Evolutionary conservation across 1,139 yeast genomes (phyloP).

Genomic region (Dujonia santamariae): DNA sequence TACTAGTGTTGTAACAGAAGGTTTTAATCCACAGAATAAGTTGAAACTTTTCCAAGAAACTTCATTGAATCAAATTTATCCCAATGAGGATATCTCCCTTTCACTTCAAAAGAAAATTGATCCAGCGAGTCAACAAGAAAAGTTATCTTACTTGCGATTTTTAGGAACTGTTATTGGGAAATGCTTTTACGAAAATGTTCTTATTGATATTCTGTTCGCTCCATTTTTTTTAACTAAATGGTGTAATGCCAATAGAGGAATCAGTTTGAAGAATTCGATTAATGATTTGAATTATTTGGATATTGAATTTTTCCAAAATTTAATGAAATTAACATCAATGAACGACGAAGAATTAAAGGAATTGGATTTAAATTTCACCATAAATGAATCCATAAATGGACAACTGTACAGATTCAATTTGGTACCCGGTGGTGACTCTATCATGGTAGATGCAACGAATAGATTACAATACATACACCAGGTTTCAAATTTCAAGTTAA

Average conservation of each 20-base stretch:
- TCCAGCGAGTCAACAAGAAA: constrained; percentile 22
- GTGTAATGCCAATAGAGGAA: constrained; percentile 30
- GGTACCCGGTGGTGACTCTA: constrained; percentile 52
- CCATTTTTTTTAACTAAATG: constrained; percentile 82
- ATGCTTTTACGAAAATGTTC: constrained; percentile 80
- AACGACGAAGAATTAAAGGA: constrained; percentile 52
- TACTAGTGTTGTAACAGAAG: constrained; percentile 69
- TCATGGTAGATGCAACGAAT: constrained; percentile 58
- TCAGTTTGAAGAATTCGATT: constrained; percentile 52
- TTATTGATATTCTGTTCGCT: constrained; percentile 82
- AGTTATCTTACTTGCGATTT: constrained; percentile 50
- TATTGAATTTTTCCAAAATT: constrained; percentile 57
- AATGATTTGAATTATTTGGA: constrained; percentile 80
- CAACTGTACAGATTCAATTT: constrained; percentile 50
- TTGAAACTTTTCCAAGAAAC: constrained; percentile 38
- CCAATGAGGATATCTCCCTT: constrained; percentile 59
- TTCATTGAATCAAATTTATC: constrained; percentile 59
- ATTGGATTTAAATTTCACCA: constrained; percentile 65
- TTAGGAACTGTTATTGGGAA: constrained; percentile 85
- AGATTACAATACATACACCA: constrained; percentile 73
- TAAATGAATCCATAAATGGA: constrained; percentile 44
- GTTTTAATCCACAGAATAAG: constrained; percentile 40
- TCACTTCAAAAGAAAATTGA: constrained; percentile 17
- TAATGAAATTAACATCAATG: constrained; percentile 62
- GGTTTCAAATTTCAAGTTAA: constrained; percentile 76